These are phyloP conservation scores for Eucalyptus erythrocorys DNA, from an alignment of 345 rosid genomes.

Conservation along the genomic window DNA sequence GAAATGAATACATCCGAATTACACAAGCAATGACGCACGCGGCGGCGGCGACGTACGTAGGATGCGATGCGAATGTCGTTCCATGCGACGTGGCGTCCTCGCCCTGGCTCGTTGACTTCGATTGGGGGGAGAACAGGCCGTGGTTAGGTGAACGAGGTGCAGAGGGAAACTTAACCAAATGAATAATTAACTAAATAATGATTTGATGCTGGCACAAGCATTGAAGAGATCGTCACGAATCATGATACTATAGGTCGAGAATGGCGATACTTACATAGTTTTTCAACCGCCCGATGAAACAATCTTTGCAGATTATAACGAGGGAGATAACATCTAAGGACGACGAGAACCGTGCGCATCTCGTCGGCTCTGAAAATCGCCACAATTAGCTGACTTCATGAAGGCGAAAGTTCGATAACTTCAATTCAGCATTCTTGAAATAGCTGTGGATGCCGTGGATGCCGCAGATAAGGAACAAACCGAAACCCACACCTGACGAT, in stretches of 20 bases:
- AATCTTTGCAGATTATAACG: not conserved
- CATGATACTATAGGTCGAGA: accelerated
- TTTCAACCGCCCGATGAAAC: not conserved
- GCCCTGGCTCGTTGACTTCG: not conserved
- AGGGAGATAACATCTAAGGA: not conserved
- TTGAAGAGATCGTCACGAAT: not conserved
- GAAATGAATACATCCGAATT: not conserved
- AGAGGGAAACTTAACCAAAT: not conserved
- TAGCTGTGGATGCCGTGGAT: too few species aligned
- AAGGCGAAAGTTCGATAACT: not conserved
- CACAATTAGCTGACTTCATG: not conserved
- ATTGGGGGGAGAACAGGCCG: not conserved
- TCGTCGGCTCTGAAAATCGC: accelerated
- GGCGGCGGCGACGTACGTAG: not conserved
- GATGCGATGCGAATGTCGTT: not conserved
- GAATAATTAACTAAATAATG: not conserved
- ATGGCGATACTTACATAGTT: not conserved
- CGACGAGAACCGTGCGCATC: accelerated
- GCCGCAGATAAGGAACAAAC: too few species aligned
- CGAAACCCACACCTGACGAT: too few species aligned
- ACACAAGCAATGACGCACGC: not conserved
- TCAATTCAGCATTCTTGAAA: too few species aligned
- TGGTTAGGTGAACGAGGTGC: not conserved
- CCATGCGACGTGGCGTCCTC: not conserved
- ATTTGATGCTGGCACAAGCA: not conserved